Evolutionary conservation across 441 rosid species (phyloP).

Genomic region (Heliophila coronopifolia): DNA sequence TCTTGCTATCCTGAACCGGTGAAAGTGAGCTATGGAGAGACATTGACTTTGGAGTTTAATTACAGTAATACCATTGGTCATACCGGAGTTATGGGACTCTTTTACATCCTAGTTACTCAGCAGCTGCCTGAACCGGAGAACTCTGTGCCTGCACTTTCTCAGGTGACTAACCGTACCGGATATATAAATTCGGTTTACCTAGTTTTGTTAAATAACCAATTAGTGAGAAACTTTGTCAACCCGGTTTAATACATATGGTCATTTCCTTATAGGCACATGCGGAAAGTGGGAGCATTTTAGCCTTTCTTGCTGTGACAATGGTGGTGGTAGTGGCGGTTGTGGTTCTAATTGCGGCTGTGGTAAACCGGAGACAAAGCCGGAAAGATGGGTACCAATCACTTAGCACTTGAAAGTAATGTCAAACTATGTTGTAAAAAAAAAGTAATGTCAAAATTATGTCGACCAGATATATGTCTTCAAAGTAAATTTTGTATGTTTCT

Average conservation of each 20-base stretch:
- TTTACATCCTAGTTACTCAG: constrained; percentile 61
- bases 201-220: too few relatives aligned
- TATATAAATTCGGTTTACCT: background rate
- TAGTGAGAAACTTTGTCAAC: too few relatives aligned
- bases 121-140: constrained; percentile 30
- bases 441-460: constrained; percentile 1
- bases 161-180: constrained; percentile 29
- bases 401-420: too few relatives aligned
- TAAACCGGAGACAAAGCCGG: constrained; percentile 26
- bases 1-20: constrained; percentile 68
- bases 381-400: constrained; percentile 42
- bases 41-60: constrained; percentile 51
- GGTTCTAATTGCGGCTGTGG: constrained; percentile 24
- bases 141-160: constrained; percentile 16
- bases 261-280: constrained; percentile 13
- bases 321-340: constrained; percentile 28
- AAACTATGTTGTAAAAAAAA: too few relatives aligned
- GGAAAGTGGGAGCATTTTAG: constrained; percentile 7
- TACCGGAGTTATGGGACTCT: constrained; percentile 82
- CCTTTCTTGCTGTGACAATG: constrained; percentile 17
- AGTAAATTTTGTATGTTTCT: constrained; percentile 1
- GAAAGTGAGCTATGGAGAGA: constrained; percentile 50
- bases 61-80: constrained; percentile 46
- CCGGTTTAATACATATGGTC: background rate
- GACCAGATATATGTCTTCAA: background rate